Percentiles rank a stretch among this genome's conserved stretches.
These are phyloP conservation scores for Fusarium sororula DNA, from an alignment of 2,329 filamentous ascomycete genomes.

Conservation along the genomic window DNA sequence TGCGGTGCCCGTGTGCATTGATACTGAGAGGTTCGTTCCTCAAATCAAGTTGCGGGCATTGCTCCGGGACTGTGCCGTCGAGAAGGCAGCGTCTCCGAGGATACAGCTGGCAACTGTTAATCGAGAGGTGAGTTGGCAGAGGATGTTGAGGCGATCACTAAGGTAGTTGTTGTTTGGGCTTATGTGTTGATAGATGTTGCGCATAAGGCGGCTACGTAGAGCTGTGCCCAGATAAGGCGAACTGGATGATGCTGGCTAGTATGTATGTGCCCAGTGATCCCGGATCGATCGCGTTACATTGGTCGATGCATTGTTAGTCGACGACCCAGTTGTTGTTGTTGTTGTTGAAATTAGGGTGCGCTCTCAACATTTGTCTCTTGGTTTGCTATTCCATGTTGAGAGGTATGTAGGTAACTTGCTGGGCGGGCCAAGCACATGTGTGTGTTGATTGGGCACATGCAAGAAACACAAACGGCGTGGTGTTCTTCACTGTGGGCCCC, in stretches of 20 bases:
- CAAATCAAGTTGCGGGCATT: not conserved
- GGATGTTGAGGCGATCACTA: not conserved
- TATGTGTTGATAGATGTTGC: slow-evolving; percentile 21
- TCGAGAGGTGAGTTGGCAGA: not conserved
- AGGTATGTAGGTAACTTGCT: not conserved
- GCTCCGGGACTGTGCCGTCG: not conserved
- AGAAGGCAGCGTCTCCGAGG: not conserved
- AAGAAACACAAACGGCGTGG: slow-evolving; percentile 15
- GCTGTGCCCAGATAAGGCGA: slow-evolving; percentile 27
- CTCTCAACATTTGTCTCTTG: not conserved
- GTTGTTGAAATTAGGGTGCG: slow-evolving; percentile 3
- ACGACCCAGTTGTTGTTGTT: slow-evolving; percentile 12
- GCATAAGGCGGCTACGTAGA: slow-evolving; percentile 30
- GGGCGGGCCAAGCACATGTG: not conserved
- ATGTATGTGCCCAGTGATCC: slow-evolving; percentile 9
- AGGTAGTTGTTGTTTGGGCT: slow-evolving; percentile 5
- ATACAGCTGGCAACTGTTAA: not conserved
- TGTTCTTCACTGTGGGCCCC: slow-evolving; percentile 10
- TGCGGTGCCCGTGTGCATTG: slow-evolving; percentile 4
- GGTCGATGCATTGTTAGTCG: slow-evolving; percentile 20
- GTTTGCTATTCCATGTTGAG: not conserved
- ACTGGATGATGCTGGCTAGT: slow-evolving; percentile 20
- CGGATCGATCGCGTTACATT: slow-evolving; percentile 38
- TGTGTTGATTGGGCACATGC: not conserved
- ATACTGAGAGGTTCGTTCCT: not conserved